These are phyloP conservation scores for Oxyria digyna DNA, from an alignment of 148 eudicot species.

Conservation along the genomic window DNA sequence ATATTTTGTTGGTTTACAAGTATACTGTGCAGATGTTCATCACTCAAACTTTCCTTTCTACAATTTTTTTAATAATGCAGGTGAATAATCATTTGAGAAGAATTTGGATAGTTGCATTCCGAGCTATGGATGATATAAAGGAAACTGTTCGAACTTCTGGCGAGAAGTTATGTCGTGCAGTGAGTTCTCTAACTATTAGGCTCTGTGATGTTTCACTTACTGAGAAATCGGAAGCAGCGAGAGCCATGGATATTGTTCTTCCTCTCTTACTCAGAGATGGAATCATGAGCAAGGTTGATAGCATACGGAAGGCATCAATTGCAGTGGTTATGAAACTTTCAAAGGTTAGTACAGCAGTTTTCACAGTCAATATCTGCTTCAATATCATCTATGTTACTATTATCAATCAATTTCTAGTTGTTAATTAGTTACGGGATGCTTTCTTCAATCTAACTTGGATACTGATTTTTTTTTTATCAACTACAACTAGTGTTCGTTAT, in stretches of 20 bases:
- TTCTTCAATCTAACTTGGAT: background rate
- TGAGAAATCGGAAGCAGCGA: slow-evolving; percentile 53
- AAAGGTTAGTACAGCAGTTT: slow-evolving; percentile 37
- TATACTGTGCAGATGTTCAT: background rate
- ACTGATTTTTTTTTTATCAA: no score
- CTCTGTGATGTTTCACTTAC: slow-evolving; percentile 86
- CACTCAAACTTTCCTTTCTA: background rate
- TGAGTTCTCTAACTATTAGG: slow-evolving; percentile 67
- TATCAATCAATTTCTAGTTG: background rate
- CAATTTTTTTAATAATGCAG: slow-evolving; percentile 20
- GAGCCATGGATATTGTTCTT: slow-evolving; percentile 74
- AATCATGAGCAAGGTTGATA: slow-evolving; percentile 96
- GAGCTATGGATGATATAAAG: slow-evolving; percentile 99
- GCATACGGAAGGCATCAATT: slow-evolving; percentile 84
- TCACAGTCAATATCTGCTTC: background rate
- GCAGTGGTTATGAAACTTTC: slow-evolving; percentile 90
- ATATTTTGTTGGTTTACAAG: background rate
- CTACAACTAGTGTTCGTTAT: background rate
- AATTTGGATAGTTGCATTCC: slow-evolving; percentile 83
- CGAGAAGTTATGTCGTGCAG: slow-evolving; percentile 76
- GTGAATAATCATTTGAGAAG: slow-evolving; percentile 60
- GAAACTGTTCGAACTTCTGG: slow-evolving; percentile 92
- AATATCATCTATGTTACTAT: background rate
- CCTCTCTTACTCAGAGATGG: slow-evolving; percentile 87
- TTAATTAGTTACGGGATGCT: background rate